Evolutionary conservation across 306 rosid species (phyloP).

Genomic region (Castanea crenata): DNA sequence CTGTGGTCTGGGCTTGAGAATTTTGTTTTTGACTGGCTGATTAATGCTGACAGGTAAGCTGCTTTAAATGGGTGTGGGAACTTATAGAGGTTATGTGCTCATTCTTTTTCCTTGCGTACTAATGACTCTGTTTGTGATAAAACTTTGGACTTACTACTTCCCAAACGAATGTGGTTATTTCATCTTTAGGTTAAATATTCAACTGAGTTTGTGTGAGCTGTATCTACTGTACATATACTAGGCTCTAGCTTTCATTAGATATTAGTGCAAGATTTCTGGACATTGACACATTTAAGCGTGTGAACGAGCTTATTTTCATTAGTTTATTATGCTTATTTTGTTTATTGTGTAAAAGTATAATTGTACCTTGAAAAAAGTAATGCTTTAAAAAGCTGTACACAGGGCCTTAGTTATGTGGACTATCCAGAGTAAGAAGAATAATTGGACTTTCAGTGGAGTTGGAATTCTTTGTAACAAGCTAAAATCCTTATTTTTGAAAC

Average conservation of each 20-base stretch:
- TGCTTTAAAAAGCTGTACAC: too few species aligned
- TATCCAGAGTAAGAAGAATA: too few species aligned
- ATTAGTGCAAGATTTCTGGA: background rate
- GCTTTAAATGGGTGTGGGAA: constrained; percentile 12
- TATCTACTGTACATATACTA: background rate
- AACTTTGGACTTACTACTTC: constrained; percentile 9
- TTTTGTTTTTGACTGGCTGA: constrained; percentile 98
- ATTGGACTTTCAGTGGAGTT: too few species aligned
- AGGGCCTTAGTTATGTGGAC: too few species aligned
- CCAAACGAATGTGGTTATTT: background rate
- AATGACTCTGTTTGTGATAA: background rate
- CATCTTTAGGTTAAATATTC: background rate
- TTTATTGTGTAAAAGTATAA: too few species aligned
- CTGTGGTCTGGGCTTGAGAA: constrained; percentile 99
- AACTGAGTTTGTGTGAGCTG: background rate
- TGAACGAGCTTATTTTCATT: too few species aligned
- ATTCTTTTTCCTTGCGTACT: background rate
- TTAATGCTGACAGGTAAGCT: constrained; percentile 92
- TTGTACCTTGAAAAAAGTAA: too few species aligned
- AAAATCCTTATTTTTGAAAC: too few species aligned
- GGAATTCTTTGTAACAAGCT: too few species aligned
- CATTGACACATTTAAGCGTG: too few species aligned
- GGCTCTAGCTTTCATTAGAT: background rate
- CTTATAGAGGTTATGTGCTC: constrained; percentile 1
- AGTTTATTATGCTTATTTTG: too few species aligned